A percentile compares a stretch with the other conserved stretches of the same genome.
phyloP scores from a whole-genome alignment of 805 yeast genomes.

The Torulaspora maleeae region DNA sequence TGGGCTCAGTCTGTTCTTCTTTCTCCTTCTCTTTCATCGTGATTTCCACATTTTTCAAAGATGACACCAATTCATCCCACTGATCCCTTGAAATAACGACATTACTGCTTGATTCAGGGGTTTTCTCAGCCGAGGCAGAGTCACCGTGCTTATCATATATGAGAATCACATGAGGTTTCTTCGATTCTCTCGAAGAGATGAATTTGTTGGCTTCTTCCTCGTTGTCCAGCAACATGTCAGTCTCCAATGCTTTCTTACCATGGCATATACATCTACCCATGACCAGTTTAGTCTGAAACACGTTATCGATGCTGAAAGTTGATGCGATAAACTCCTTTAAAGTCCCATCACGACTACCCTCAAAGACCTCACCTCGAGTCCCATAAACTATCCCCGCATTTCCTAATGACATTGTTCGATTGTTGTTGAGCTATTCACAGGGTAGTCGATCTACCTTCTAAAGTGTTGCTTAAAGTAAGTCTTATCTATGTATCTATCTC shows the following conservation, averaged over 20 bases:
- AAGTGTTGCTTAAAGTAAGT: neutral
- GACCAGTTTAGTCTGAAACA: conserved; percentile 11
- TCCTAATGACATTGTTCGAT: neutral
- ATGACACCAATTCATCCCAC: conserved; percentile 16
- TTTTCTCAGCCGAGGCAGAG: neutral
- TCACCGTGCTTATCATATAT: conserved; percentile 14
- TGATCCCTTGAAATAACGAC: conserved; percentile 17
- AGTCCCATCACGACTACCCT: conserved; percentile 4
- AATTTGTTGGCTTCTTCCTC: conserved; percentile 10
- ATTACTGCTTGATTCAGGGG: neutral
- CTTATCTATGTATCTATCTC: neutral
- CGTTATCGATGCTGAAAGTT: conserved; percentile 10
- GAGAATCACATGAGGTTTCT: conserved; percentile 14
- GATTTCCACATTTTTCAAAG: conserved; percentile 17
- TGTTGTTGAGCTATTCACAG: neutral
- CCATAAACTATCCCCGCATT: conserved; percentile 16
- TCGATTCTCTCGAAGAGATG: conserved; percentile 10
- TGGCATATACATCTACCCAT: conserved; percentile 19
- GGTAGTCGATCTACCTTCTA: neutral
- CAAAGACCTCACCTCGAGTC: conserved; percentile 14
- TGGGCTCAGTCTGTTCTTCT: neutral
- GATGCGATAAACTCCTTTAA: conserved; percentile 9
- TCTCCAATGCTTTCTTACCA: conserved; percentile 15
- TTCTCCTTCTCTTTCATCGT: conserved; percentile 9
- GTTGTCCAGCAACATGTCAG: conserved; percentile 11